Evolutionary conservation across 2,329 filamentous ascomycete species (phyloP).

Genomic region (Colletotrichum tofieldiae): DNA sequence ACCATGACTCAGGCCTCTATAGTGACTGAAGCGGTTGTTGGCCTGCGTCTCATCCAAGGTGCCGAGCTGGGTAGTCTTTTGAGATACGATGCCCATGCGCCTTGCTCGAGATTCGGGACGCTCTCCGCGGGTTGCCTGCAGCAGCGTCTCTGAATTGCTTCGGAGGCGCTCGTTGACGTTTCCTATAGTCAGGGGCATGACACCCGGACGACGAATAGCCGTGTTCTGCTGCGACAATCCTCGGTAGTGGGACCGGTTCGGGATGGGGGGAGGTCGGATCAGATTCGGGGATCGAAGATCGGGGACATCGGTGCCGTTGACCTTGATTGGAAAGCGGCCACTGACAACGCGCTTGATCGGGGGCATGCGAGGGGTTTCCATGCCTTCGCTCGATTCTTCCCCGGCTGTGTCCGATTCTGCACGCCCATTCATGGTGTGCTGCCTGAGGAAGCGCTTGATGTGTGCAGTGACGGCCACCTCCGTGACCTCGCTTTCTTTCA

Average conservation of each 20-base stretch:
- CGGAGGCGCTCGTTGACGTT: slow-evolving; percentile 78
- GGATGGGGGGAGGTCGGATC: slow-evolving; percentile 81
- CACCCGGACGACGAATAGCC: slow-evolving; percentile 76
- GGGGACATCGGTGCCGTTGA: slow-evolving; percentile 80
- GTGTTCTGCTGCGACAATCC: slow-evolving; percentile 79
- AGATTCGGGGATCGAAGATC: slow-evolving; percentile 79
- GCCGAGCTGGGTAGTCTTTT: slow-evolving; percentile 72
- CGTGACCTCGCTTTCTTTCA: slow-evolving; percentile 76
- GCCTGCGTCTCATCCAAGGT: slow-evolving; percentile 75
- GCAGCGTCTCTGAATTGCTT: slow-evolving; percentile 75
- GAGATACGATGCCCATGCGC: slow-evolving; percentile 76
- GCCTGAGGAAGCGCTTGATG: slow-evolving; percentile 74
- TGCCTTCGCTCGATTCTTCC: slow-evolving; percentile 79
- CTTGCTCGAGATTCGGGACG: slow-evolving; percentile 70
- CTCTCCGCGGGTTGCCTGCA: slow-evolving; percentile 65
- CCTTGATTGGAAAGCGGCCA: slow-evolving; percentile 78
- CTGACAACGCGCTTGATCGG: slow-evolving; percentile 73
- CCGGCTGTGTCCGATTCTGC: slow-evolving; percentile 70
- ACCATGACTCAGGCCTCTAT: slow-evolving; percentile 77
- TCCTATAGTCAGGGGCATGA: slow-evolving; percentile 80
- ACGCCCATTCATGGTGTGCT: slow-evolving; percentile 66
- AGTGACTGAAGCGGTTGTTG: slow-evolving; percentile 78
- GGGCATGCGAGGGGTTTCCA: slow-evolving; percentile 83
- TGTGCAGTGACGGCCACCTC: slow-evolving; percentile 73
- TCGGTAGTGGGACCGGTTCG: slow-evolving; percentile 85